Percentiles rank a stretch among this genome's conserved stretches.
phyloP scores from a whole-genome alignment of 192 early-diverging fungal species.

The Coemansia sp. region DNA sequence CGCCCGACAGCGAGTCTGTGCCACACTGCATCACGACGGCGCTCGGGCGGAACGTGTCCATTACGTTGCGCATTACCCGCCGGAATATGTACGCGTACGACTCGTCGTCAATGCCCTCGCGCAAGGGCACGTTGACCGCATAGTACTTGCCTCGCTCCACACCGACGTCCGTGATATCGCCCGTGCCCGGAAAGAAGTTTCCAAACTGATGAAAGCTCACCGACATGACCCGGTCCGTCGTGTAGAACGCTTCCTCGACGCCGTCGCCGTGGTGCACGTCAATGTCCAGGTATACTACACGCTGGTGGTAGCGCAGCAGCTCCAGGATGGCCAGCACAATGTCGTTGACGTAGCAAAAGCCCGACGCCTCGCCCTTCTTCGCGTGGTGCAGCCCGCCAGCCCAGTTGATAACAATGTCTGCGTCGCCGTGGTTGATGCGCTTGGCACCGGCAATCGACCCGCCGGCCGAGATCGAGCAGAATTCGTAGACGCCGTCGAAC shows the following conservation, averaged over 20 bases:
- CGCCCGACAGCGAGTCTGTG: conserved; percentile 86
- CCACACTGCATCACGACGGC: conserved; percentile 92
- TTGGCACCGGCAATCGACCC: conserved; percentile 90
- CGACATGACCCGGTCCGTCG: conserved; percentile 98
- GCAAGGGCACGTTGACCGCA: conserved; percentile 90
- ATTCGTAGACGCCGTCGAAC: conserved; percentile 94
- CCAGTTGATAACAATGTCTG: conserved; percentile 95
- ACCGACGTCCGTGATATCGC: conserved; percentile 88
- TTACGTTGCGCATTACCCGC: conserved; percentile 76
- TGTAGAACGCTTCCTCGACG: conserved; percentile 97
- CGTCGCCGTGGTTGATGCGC: conserved; percentile 70
- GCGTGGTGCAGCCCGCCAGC: conserved; percentile 94
- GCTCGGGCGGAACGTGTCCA: conserved; percentile 82
- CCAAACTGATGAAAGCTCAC: conserved; percentile 97
- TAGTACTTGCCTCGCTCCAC: conserved; percentile 81
- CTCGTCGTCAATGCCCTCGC: conserved; percentile 88
- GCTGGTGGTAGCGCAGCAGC: conserved; percentile 75
- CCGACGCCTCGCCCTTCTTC: conserved; percentile 89
- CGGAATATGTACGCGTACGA: conserved; percentile 86
- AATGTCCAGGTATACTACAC: conserved; percentile 94
- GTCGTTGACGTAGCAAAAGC: conserved; percentile 98
- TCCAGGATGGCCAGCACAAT: conserved; percentile 91
- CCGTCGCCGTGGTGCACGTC: conserved; percentile 99
- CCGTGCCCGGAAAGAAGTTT: conserved; percentile 96
- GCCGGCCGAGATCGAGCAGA: conserved; percentile 84